phyloP scores from a whole-genome alignment of 1,284 basidiomycete species.

The Ustilago xerochloae region DNA sequence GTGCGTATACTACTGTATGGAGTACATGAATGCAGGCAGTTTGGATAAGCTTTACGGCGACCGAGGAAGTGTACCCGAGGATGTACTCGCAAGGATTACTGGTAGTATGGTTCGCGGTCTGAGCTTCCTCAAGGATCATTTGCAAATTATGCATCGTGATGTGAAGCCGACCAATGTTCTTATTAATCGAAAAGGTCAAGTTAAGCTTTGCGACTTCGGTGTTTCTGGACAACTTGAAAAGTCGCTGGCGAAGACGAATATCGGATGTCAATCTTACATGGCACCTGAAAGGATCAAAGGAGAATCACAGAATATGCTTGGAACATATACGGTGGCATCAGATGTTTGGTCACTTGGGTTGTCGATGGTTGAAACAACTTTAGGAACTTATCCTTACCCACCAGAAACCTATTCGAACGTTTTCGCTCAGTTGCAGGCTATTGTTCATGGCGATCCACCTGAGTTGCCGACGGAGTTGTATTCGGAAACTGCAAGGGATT shows the following conservation, averaged over 20 bases:
- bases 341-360: constrained; percentile 99
- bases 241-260: constrained; percentile 95
- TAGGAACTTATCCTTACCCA: constrained; percentile 94
- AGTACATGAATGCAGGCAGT: constrained; percentile 96
- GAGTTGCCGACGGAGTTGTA: constrained; percentile 74
- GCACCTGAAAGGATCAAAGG: constrained; percentile 96
- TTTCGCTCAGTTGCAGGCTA: constrained; percentile 93
- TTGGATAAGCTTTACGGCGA: constrained; percentile 80
- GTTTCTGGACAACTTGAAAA: constrained; percentile 97
- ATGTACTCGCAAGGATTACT: constrained; percentile 86
- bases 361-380: constrained; percentile 90
- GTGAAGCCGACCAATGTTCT: constrained; percentile 98
- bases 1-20: constrained; percentile 99
- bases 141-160: constrained; percentile 97
- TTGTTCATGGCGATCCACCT: constrained; percentile 93
- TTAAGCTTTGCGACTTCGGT: constrained; percentile 98
- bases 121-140: constrained; percentile 92
- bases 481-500: constrained; percentile 65
- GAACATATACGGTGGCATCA: constrained; percentile 94
- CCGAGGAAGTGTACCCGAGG: constrained; percentile 76
- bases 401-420: constrained; percentile 98
- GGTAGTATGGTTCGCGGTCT: constrained; percentile 87
- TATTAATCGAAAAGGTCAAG: constrained; percentile 85
- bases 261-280: constrained; percentile 99
- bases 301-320: constrained; percentile 84